These are phyloP conservation scores for Myriosclerotinia scirpicola DNA, from an alignment of 2,329 filamentous ascomycete genomes.

Conservation along the genomic window DNA sequence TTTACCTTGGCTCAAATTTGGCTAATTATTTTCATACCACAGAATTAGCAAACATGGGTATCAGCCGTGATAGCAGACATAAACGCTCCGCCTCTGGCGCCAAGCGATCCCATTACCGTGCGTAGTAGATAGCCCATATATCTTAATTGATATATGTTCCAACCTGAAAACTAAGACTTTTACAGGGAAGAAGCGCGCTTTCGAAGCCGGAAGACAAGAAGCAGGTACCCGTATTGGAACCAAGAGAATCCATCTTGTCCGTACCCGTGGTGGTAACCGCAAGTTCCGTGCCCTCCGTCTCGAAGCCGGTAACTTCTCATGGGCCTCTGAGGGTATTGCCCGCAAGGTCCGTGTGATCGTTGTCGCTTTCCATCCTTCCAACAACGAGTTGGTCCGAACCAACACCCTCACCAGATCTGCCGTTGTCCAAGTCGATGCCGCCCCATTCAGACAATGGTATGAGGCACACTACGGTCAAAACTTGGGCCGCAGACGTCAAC, in stretches of 20 bases:
- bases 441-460: slow-evolving; percentile 99
- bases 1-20: slow-evolving; percentile 1
- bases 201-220: slow-evolving; percentile 99
- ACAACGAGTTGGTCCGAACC: slow-evolving; percentile 99
- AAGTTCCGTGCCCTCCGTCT: slow-evolving; percentile 99
- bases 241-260: slow-evolving; percentile 96
- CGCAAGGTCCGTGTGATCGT: slow-evolving; percentile 99
- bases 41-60: slow-evolving; percentile 92
- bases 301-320: slow-evolving; percentile 98
- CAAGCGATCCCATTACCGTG: slow-evolving; percentile 91
- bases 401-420: slow-evolving; percentile 99
- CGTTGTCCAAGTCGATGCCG: slow-evolving; percentile 97
- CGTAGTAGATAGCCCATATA: slow-evolving; percentile 72
- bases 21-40: slow-evolving; percentile 41
- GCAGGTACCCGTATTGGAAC: slow-evolving; percentile 98
- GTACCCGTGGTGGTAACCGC: slow-evolving; percentile 97
- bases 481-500: slow-evolving; percentile 88
- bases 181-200: slow-evolving; percentile 92
- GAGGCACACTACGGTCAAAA: slow-evolving; percentile 97
- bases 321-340: slow-evolving; percentile 96
- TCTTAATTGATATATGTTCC: slow-evolving; percentile 62
- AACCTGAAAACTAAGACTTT: slow-evolving; percentile 59
- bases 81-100: slow-evolving; percentile 99
- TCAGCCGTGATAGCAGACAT: slow-evolving; percentile 99
- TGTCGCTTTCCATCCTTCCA: slow-evolving; percentile 98